Percentiles rank a stretch among this genome's conserved stretches.
Evolutionary conservation across 2,329 filamentous ascomycete genomes (phyloP).

Genomic region (Diaporthe ampelina): DNA sequence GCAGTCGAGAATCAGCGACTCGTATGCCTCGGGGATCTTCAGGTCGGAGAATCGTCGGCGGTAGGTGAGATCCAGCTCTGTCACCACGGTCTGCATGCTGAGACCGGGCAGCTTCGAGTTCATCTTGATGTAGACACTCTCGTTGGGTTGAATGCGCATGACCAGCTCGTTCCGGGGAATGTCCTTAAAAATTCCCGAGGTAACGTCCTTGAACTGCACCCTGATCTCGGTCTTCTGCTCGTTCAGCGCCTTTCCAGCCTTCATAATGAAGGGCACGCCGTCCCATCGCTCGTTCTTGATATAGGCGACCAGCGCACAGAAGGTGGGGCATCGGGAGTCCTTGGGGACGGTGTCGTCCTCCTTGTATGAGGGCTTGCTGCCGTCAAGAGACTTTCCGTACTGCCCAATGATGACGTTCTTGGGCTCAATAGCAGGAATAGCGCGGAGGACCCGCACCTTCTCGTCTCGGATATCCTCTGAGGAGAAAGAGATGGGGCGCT

Average conservation of each 20-base stretch:
- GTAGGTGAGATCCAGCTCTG: conserved; percentile 98
- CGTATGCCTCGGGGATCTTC: conserved; percentile 99
- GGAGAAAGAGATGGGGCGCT: conserved; percentile 97
- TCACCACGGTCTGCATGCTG: conserved; percentile 99
- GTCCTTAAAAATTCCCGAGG: conserved; percentile 99
- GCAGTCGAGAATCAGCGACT: conserved; percentile 96
- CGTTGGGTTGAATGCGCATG: conserved; percentile 99
- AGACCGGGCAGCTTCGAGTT: conserved; percentile 99
- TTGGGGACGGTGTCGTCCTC: conserved; percentile 98
- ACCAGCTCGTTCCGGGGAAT: conserved; percentile 99
- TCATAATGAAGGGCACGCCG: conserved; percentile 98
- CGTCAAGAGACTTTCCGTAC: conserved; percentile 96
- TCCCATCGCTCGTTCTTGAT: conserved; percentile 99
- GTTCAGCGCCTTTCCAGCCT: conserved; percentile 98
- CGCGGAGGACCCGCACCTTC: conserved; percentile 95
- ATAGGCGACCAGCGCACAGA: conserved; percentile 96
- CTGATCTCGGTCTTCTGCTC: conserved; percentile 99
- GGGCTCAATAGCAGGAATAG: conserved; percentile 94
- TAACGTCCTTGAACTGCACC: conserved; percentile 99
- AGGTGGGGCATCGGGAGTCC: conserved; percentile 97
- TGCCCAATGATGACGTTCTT: conserved; percentile 99
- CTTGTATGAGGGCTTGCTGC: conserved; percentile 97
- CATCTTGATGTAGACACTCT: conserved; percentile 99
- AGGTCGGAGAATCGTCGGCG: conserved; percentile 98
- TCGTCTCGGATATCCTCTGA: conserved; percentile 98